Percentiles rank a stretch among this genome's conserved stretches.
phyloP scores from a whole-genome alignment of 2,329 filamentous ascomycete species.

The Epichloe scottii region DNA sequence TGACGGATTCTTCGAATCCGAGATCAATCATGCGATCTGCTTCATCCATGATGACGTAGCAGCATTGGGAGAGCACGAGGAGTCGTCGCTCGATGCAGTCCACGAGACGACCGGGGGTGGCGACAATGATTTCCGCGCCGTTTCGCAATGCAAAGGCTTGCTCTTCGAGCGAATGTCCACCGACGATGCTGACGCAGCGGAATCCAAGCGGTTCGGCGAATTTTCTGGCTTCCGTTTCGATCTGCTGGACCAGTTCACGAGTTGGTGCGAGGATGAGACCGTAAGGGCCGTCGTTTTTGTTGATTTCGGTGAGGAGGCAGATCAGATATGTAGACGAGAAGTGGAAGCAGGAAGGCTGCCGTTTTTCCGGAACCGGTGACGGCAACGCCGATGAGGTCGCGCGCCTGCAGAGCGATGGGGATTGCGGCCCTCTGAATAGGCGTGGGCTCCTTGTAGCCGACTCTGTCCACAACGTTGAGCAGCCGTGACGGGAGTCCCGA shows the following conservation, averaged over 20 bases:
- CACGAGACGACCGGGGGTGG: slow-evolving; percentile 92
- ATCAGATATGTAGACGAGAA: slow-evolving; percentile 89
- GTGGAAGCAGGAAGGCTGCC: slow-evolving; percentile 80
- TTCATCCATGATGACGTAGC: slow-evolving; percentile 99
- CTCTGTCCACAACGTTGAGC: slow-evolving; percentile 67
- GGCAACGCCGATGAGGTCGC: slow-evolving; percentile 95
- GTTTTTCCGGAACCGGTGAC: slow-evolving; percentile 98
- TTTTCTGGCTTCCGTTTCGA: slow-evolving; percentile 85
- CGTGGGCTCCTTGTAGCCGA: slow-evolving; percentile 85
- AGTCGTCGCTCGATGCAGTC: slow-evolving; percentile 93
- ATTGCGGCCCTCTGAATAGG: slow-evolving; percentile 91
- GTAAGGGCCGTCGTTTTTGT: slow-evolving; percentile 91
- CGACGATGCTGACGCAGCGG: slow-evolving; percentile 93
- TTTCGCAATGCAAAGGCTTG: slow-evolving; percentile 83
- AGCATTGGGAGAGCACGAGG: slow-evolving; percentile 87
- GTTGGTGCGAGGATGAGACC: slow-evolving; percentile 95
- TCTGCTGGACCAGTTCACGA: slow-evolving; percentile 94
- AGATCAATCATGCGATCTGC: slow-evolving; percentile 98
- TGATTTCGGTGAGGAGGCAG: slow-evolving; percentile 73
- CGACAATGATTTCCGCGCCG: slow-evolving; percentile 94
- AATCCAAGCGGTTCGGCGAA: slow-evolving; percentile 87
- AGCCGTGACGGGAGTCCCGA: slow-evolving; percentile 66
- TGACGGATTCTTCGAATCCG: slow-evolving; percentile 93
- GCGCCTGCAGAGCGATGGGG: slow-evolving; percentile 80
- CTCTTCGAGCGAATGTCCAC: slow-evolving; percentile 89